Evolutionary conservation across 2,329 filamentous ascomycete genomes (phyloP), one percentile per base, ranked within the genome.

Genomic region (Laburnicola sp.): DNA sequence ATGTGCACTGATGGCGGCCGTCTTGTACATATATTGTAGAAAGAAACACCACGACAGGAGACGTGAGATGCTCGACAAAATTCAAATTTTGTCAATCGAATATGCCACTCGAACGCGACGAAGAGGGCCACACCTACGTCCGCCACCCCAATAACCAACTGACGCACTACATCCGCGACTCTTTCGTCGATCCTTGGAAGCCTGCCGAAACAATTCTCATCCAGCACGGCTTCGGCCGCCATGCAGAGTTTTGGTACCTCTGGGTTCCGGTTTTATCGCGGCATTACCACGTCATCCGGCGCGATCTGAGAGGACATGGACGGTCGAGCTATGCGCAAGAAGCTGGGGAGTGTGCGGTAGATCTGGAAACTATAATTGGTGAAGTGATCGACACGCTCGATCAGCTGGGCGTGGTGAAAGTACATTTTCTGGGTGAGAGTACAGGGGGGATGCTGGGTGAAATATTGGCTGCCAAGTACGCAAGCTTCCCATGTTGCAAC

Each of bases 171-270:
- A 59, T 69, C 23, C 37, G 51, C 26, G 48, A 65, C 45, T 50
- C 59, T 49, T 71, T 68, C 37, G 57, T 58, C 9, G 65, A 66
- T 44, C 66, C 66, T 2, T 72, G 66, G 69, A 69, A 67, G 42
- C 57, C 66, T 1, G 16, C 45, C 41, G 62, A 69, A n/a, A 69
- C 70, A 16, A 66, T 74, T 32, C 51, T 73, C 3, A 71, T 74
- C 16, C 69, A 74, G 32, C 70, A 73, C n/a, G 70, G 70, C 6
- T 74, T 74, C 48, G 70, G 58, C 2, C 62, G 71, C 6, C 64
- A 70, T 45, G 48, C 64, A 3, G 61, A 50, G 6, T 71, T 72
- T 50, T 74, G 69, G 69, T 68, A 73, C 47, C 67, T 71, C 42
- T 74, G 70, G 70, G 59, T 73, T 21, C 70, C 71, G 1, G 30